These are phyloP conservation scores for Apiospora kogelbergensis DNA, from an alignment of 2,329 filamentous ascomycete species.

Conservation along the genomic window DNA sequence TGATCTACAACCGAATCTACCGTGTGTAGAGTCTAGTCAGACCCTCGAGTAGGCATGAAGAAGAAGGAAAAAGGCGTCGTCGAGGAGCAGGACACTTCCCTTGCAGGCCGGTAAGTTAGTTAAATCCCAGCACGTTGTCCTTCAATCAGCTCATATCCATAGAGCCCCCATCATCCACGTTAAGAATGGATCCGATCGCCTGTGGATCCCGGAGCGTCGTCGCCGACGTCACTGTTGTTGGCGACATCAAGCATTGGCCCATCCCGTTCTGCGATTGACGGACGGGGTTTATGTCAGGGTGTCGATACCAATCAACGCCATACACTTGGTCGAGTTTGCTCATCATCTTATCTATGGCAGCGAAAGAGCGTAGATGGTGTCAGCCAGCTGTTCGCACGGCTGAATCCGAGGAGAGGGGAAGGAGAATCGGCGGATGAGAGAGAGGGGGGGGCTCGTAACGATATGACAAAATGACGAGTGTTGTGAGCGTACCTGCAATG, in stretches of 20 bases:
- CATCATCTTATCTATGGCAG: constrained; percentile 31
- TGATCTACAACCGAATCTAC: too few relatives aligned
- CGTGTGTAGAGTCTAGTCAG: too few relatives aligned
- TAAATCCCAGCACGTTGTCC: too few relatives aligned
- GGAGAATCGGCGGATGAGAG: not conserved
- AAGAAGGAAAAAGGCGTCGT: too few relatives aligned
- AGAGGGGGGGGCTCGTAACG: not conserved
- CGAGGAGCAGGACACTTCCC: too few relatives aligned
- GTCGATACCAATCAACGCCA: constrained; percentile 23
- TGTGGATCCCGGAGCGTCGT: not conserved
- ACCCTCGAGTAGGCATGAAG: too few relatives aligned
- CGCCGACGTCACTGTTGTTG: not conserved
- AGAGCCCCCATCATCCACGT: too few relatives aligned
- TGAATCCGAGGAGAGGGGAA: not conserved
- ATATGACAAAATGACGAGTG: not conserved
- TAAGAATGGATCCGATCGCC: too few relatives aligned
- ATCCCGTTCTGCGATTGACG: not conserved
- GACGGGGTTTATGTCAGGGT: not conserved
- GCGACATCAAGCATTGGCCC: not conserved
- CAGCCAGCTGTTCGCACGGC: constrained; percentile 12
- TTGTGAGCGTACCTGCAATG: constrained; percentile 30
- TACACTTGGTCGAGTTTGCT: constrained; percentile 27
- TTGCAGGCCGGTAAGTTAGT: too few relatives aligned
- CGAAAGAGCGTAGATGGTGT: not conserved
- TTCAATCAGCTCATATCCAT: too few relatives aligned